Evolutionary conservation across 2,329 filamentous ascomycete species (phyloP).

Genomic region (Fusarium siculi): DNA sequence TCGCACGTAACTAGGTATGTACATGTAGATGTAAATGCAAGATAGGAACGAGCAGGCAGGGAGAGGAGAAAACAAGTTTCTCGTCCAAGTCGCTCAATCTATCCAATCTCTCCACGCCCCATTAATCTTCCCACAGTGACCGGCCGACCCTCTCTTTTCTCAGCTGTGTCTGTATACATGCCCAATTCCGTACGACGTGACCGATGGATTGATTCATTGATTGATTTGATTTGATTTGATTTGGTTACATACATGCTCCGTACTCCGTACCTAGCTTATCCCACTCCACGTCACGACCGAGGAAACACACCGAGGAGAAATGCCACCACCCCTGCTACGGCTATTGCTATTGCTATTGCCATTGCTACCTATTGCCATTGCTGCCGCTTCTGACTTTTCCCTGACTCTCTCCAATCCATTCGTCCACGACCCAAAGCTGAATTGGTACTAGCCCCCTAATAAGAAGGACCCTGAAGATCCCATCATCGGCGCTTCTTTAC

Average conservation of each 20-base stretch:
- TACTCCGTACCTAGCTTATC: neutral
- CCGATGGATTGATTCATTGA: slow-evolving; percentile 8
- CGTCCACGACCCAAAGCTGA: slow-evolving; percentile 10
- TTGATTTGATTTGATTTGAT: slow-evolving; percentile 4
- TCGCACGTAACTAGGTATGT: neutral
- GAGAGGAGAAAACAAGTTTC: slow-evolving; percentile 13
- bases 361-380: neutral
- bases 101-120: slow-evolving; percentile 8
- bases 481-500: slow-evolving; percentile 30
- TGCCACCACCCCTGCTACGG: neutral
- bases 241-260: neutral
- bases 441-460: slow-evolving; percentile 27
- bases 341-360: too few species aligned
- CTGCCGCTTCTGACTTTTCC: neutral
- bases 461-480: slow-evolving; percentile 44
- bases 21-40: neutral
- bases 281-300: slow-evolving; percentile 17
- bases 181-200: neutral
- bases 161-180: neutral
- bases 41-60: neutral
- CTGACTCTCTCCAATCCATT: neutral
- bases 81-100: slow-evolving; percentile 2
- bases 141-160: slow-evolving; percentile 5
- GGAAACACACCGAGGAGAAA: slow-evolving; percentile 1
- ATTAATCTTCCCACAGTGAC: slow-evolving; percentile 15